Base-by-base conservation (phyloP, 768 basidiomycete species). In the Lactifluus piperatus region DNA sequence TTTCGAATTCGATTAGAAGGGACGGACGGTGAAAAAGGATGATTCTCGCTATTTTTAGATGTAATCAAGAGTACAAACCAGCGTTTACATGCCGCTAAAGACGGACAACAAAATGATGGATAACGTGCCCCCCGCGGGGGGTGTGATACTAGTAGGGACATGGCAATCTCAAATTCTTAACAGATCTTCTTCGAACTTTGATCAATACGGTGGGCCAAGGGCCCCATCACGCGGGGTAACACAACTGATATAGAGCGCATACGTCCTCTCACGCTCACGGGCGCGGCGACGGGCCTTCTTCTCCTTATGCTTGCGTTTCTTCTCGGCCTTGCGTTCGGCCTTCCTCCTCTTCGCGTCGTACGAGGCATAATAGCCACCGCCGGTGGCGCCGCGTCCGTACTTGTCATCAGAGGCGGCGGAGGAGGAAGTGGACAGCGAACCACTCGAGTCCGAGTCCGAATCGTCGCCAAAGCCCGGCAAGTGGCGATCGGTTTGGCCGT, bases 161-260 rank as follows among this genome's bases (percentile, higher is more conserved):
- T n/a, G n/a, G n/a, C n/a, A n/a, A n/a, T n/a, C n/a, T n/a, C n/a
- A n/a, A 45, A 18, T 41, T 46, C 30, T 44, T 34, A 22, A 50
- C 32, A 11, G n/a, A n/a, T n/a, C n/a, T n/a, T n/a, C n/a, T n/a
- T n/a, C n/a, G n/a, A n/a, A 34, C 51, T 36, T 41, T 24, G 14
- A 45, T 56, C 41, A 62, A 41, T 62, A 58, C 22, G 62, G 63
- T 14, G 59, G 63, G 1, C 51, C 62, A 37, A 62, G 26, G 22
- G 57, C 51, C 9, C 66, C 66, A 20, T 67, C 67, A 36, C 67
- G 63, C 44, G 67, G 74, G 16, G 71, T 63, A 22, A 82, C 62
- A 67, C 77, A 87, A 10, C 75, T 76, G 52, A 90, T 65, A 68
- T 83, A 89, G 37, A 91, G 69, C 2, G 80, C 66, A 68, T 87